These are phyloP conservation scores for Pinus taeda DNA, from an alignment of 75 land plant species.

Conservation along the genomic window DNA sequence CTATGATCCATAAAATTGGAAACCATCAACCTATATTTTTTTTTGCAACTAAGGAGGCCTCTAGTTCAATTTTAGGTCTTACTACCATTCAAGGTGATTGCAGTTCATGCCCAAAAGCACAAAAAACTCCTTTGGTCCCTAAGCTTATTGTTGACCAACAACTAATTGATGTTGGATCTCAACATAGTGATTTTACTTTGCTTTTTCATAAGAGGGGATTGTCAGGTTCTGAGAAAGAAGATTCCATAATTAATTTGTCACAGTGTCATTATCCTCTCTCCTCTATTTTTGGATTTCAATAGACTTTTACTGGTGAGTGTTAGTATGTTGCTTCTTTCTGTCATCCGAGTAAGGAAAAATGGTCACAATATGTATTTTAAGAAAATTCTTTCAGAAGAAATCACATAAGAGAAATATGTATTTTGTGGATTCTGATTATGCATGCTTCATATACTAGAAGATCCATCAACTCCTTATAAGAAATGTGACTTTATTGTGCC, in stretches of 20 bases:
- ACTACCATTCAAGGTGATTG: not conserved
- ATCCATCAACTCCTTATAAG: constrained; percentile 27
- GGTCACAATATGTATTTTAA: constrained; percentile 16
- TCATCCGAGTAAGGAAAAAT: constrained; percentile 11
- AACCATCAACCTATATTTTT: not conserved
- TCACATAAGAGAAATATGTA: constrained; percentile 7
- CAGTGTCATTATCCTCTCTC: not conserved
- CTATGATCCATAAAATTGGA: not conserved
- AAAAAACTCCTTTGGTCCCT: not conserved
- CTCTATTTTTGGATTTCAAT: not conserved
- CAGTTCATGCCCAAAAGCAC: not conserved
- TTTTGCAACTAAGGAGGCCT: not conserved
- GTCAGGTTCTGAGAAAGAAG: not conserved
- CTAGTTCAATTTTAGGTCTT: not conserved
- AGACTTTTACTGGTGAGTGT: not conserved
- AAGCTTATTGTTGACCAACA: not conserved
- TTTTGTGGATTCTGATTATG: constrained; percentile 17
- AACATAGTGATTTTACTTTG: not conserved
- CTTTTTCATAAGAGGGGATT: not conserved
- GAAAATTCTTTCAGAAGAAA: too few species aligned
- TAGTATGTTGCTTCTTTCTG: constrained; percentile 11
- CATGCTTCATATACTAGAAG: constrained; percentile 27
- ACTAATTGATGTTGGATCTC: not conserved
- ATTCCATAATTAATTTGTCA: not conserved
- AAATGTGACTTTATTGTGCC: constrained; percentile 22